These are phyloP conservation scores for Amanita rubescens DNA, from an alignment of 768 basidiomycete genomes.

Conservation along the genomic window DNA sequence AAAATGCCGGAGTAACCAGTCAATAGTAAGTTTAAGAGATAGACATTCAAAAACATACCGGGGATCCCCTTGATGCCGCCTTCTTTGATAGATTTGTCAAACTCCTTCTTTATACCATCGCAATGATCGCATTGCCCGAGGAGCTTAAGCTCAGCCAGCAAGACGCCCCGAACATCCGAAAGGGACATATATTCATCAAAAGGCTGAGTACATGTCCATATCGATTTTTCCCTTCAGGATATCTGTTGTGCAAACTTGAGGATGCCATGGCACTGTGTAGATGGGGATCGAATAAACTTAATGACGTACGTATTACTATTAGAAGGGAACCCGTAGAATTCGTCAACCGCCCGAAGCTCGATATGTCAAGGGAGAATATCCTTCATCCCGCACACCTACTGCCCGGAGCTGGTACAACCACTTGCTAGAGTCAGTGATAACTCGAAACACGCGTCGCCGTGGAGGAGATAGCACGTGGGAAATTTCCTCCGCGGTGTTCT, in stretches of 20 bases:
- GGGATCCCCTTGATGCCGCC: not conserved
- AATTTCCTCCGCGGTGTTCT: too few relatives aligned
- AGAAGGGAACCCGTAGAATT: not conserved
- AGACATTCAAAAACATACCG: not conserved
- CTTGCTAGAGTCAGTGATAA: not conserved
- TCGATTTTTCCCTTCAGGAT: too few relatives aligned
- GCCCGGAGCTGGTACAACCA: not conserved
- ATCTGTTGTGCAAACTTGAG: too few relatives aligned
- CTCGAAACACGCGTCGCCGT: not conserved
- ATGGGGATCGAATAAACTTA: not conserved
- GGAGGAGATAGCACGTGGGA: too few relatives aligned
- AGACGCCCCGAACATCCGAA: too few relatives aligned
- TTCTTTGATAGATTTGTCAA: conserved; percentile 1
- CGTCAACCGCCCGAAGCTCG: not conserved
- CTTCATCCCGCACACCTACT: not conserved
- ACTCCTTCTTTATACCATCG: too few relatives aligned
- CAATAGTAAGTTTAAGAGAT: not conserved
- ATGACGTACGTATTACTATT: not conserved
- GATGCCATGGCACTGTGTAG: too few relatives aligned
- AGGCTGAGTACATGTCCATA: too few relatives aligned
- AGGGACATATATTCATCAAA: too few relatives aligned
- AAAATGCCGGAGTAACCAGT: not conserved
- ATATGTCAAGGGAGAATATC: not conserved
- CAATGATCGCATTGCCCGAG: too few relatives aligned
- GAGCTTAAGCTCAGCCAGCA: too few relatives aligned